Conservation (phyloP, 768 basidiomycete genomes). For the Gyrodon lividus region DNA sequence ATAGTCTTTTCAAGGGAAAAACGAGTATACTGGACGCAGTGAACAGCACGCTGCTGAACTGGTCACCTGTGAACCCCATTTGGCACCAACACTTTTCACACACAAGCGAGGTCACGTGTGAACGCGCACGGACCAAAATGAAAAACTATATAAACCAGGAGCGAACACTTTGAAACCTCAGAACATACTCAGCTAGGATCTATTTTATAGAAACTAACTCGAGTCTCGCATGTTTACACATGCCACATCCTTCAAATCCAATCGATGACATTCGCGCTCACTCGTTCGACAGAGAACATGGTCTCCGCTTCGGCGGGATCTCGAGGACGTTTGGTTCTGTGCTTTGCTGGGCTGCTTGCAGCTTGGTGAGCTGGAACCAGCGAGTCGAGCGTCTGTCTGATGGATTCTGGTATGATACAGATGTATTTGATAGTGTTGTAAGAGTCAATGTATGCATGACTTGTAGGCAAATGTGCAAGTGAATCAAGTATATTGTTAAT, state of each 20-base stretch:
- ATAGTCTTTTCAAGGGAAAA: not conserved
- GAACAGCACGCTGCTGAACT: too few relatives aligned
- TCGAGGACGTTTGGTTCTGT: slow-evolving; percentile 65
- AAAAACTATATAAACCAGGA: slow-evolving; percentile 33
- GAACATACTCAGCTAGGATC: slow-evolving; percentile 83
- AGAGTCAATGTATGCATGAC: too few relatives aligned
- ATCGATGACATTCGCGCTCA: slow-evolving; percentile 64
- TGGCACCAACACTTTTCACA: not conserved
- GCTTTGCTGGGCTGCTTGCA: slow-evolving; percentile 27
- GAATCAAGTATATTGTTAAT: too few relatives aligned
- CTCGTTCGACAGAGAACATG: slow-evolving; percentile 72
- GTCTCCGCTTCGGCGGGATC: slow-evolving; percentile 33
- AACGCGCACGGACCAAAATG: slow-evolving; percentile 34
- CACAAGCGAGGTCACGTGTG: slow-evolving; percentile 22
- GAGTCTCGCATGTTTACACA: slow-evolving; percentile 79
- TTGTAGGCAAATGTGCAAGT: too few relatives aligned
- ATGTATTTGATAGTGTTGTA: not conserved
- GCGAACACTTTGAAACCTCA: slow-evolving; percentile 36
- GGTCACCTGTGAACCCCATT: not conserved
- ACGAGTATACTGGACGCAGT: not conserved
- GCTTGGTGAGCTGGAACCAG: slow-evolving; percentile 36
- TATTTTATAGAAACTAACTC: slow-evolving; percentile 78
- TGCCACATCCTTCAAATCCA: slow-evolving; percentile 71
- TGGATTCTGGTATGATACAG: slow-evolving; percentile 41
- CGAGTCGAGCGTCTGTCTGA: slow-evolving; percentile 65